A percentile compares a stretch with the other conserved stretches of the same genome.
phyloP scores from a whole-genome alignment of 2,329 filamentous ascomycete genomes.

The Diaporthe sp. region DNA sequence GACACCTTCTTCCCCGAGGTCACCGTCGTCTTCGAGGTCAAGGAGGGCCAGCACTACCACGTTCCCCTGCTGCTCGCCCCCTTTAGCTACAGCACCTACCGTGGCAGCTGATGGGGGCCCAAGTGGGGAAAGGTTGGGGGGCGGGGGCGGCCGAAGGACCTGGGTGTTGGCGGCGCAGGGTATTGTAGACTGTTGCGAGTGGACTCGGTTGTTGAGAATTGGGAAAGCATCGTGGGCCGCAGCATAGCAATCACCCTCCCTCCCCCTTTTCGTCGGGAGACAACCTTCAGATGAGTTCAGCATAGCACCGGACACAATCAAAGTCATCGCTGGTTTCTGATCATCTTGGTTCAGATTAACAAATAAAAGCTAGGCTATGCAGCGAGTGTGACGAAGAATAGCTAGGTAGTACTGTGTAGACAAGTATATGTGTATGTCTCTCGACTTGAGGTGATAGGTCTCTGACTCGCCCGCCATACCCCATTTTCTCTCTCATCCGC shows the following conservation, averaged over 20 bases:
- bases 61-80: constrained; percentile 83
- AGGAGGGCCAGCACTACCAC: constrained; percentile 78
- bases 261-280: neutral
- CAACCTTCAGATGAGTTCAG: neutral
- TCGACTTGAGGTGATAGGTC: neutral
- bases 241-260: neutral
- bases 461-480: neutral
- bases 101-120: constrained; percentile 72
- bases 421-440: neutral
- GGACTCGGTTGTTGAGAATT: neutral
- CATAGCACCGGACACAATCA: neutral
- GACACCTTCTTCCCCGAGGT: constrained; percentile 73
- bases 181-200: neutral
- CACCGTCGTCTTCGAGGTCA: constrained; percentile 66
- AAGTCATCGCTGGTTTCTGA: neutral
- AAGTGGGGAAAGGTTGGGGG: neutral
- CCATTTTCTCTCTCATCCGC: neutral
- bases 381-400: constrained; percentile 33
- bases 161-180: neutral
- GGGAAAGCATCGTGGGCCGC: neutral
- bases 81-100: constrained; percentile 86
- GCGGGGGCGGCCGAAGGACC: neutral
- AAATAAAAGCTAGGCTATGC: constrained; percentile 35
- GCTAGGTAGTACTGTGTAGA: constrained; percentile 30
- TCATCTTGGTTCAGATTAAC: constrained; percentile 9